Percentiles rank a stretch among this genome's conserved stretches.
phyloP scores from a whole-genome alignment of 192 early-diverging fungal species.

The Umbelopsis sp. region DNA sequence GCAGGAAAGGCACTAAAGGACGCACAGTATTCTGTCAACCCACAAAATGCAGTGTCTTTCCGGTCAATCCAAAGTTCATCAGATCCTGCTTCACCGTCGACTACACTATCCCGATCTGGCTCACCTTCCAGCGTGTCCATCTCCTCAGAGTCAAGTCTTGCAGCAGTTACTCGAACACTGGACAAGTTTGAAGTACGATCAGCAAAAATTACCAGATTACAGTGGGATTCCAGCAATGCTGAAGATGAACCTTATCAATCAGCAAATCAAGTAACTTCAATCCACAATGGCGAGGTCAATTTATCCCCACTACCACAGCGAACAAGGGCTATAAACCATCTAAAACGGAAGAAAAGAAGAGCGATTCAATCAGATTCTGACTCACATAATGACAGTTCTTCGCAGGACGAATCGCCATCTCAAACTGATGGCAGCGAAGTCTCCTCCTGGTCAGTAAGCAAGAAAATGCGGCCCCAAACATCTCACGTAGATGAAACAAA shows the following conservation, averaged over 20 bases:
- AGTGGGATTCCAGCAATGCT: background rate
- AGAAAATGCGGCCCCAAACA: background rate
- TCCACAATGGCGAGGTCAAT: background rate
- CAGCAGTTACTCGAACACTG: background rate
- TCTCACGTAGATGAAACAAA: background rate
- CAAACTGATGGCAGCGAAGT: background rate
- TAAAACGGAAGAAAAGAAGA: background rate
- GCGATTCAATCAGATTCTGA: conserved; percentile 5
- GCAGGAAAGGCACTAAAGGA: background rate
- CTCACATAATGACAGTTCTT: background rate
- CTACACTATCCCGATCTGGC: background rate
- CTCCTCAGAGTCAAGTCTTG: background rate
- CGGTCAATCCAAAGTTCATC: background rate
- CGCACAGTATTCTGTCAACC: background rate
- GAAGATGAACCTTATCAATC: background rate
- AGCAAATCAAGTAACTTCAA: background rate
- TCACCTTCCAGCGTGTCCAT: conserved; percentile 2
- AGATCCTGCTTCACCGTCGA: background rate
- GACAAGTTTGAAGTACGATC: background rate
- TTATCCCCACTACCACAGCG: background rate
- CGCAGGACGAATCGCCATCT: background rate
- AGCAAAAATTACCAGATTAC: background rate
- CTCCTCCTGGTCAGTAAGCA: background rate
- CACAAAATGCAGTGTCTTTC: background rate
- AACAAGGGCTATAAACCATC: background rate